Evolutionary conservation across 257 asterid genomes (phyloP).

Genomic region (Euphrasia confusa): DNA sequence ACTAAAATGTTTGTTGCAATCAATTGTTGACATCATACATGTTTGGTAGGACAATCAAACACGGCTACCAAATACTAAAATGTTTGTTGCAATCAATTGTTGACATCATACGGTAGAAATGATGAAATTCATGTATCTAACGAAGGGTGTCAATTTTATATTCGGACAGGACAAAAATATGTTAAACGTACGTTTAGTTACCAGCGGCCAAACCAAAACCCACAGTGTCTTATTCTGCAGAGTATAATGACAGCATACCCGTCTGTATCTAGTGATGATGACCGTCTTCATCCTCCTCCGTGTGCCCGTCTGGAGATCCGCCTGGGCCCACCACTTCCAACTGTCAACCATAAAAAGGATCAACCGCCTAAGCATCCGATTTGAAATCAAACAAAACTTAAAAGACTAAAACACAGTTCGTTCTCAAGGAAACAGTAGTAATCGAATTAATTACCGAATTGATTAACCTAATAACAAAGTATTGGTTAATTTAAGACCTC

Average conservation of each 20-base stretch:
- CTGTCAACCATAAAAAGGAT: slow-evolving; percentile 33
- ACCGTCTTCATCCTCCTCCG: slow-evolving; percentile 45
- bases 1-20: too few relatives aligned
- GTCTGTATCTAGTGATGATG: slow-evolving; percentile 44
- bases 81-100: too few relatives aligned
- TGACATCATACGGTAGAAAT: too few relatives aligned
- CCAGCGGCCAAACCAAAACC: slow-evolving; percentile 32
- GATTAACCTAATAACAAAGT: background rate
- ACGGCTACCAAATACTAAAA: too few relatives aligned
- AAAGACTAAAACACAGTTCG: too few relatives aligned
- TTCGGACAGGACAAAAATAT: background rate
- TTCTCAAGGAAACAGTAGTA: too few relatives aligned
- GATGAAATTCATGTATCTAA: too few relatives aligned
- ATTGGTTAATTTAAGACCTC: background rate
- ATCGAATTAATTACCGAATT: background rate
- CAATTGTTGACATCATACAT: too few relatives aligned
- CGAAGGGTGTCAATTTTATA: too few relatives aligned
- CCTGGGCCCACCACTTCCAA: slow-evolving; percentile 87
- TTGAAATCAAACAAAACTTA: background rate
- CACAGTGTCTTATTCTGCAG: slow-evolving; percentile 42
- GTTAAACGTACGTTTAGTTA: slow-evolving; percentile 27
- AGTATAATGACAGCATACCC: slow-evolving; percentile 24
- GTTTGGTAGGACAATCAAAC: too few relatives aligned
- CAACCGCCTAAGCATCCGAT: background rate
- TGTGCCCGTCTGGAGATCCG: slow-evolving; percentile 80